A percentile compares a stretch with the other conserved stretches of the same genome.
phyloP scores from a whole-genome alignment of 257 asterid species.

The Paulownia fortunei region DNA sequence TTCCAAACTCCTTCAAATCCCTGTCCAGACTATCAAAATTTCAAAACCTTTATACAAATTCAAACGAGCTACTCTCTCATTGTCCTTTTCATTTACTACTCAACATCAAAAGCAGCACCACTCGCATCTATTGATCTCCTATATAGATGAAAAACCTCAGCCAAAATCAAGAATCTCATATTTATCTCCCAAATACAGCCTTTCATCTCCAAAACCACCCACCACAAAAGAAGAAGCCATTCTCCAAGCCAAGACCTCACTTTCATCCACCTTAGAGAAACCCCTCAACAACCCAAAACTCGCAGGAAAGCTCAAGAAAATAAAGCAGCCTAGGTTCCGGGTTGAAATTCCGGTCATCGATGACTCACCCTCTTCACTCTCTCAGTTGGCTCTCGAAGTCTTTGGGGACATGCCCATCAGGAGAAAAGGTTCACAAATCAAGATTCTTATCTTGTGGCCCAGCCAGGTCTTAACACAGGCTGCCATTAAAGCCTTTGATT shows the following conservation, averaged over 20 bases:
- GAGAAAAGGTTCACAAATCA: constrained; percentile 59
- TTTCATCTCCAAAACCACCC: constrained; percentile 76
- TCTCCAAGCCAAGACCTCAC: constrained; percentile 78
- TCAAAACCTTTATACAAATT: constrained; percentile 28
- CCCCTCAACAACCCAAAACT: constrained; percentile 87
- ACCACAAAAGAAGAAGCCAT: constrained; percentile 80
- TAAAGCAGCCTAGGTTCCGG: constrained; percentile 81
- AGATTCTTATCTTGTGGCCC: constrained; percentile 73
- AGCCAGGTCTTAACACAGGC: constrained; percentile 46
- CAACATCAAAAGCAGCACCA: constrained; percentile 15
- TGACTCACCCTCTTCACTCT: constrained; percentile 69
- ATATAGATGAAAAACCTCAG: constrained; percentile 21
- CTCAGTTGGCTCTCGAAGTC: constrained; percentile 68
- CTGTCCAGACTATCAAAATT: constrained; percentile 34
- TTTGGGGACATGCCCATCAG: constrained; percentile 67
- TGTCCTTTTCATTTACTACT: constrained; percentile 25
- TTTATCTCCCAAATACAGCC: constrained; percentile 42
- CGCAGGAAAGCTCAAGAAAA: constrained; percentile 76
- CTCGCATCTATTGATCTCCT: constrained; percentile 27
- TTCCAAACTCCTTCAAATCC: constrained; percentile 40
- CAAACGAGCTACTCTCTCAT: constrained; percentile 23
- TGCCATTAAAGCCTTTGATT: constrained; percentile 54
- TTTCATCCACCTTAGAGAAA: constrained; percentile 67
- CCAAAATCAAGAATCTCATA: constrained; percentile 36
- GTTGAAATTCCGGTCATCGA: constrained; percentile 83